These are phyloP conservation scores for Tanacetum coccineum DNA, from an alignment of 129 eudicot species.

Conservation along the genomic window DNA sequence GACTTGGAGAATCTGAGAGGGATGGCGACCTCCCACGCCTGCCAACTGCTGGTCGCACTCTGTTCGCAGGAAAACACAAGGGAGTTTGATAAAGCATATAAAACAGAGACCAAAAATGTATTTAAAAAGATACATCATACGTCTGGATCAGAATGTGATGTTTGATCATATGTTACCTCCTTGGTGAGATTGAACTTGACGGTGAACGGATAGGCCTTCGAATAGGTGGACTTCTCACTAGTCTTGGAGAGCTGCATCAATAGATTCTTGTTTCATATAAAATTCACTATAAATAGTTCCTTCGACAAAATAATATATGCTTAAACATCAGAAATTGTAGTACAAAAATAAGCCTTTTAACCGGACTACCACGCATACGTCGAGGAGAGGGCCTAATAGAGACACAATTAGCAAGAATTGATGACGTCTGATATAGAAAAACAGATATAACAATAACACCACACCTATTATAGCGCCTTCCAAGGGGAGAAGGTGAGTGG, in stretches of 20 bases:
- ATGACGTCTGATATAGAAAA: too few species aligned
- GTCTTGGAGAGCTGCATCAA: slow-evolving; percentile 45
- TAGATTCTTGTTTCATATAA: not conserved
- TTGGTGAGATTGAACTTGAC: slow-evolving; percentile 68
- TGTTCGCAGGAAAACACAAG: slow-evolving; percentile 17
- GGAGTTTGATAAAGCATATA: not conserved
- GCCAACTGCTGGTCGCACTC: slow-evolving; percentile 53
- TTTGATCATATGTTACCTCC: slow-evolving; percentile 40
- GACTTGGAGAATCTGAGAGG: slow-evolving; percentile 72
- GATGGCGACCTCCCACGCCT: slow-evolving; percentile 82
- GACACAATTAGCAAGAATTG: not conserved
- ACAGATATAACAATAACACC: too few species aligned
- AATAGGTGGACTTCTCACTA: slow-evolving; percentile 60
- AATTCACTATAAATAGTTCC: not conserved
- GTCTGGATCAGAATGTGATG: not conserved
- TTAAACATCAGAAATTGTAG: too few species aligned
- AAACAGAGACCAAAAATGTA: not conserved
- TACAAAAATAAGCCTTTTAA: too few species aligned
- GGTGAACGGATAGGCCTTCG: slow-evolving; percentile 72
- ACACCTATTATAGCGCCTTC: slow-evolving; percentile 47
- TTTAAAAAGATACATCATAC: not conserved
- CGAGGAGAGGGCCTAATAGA: not conserved
- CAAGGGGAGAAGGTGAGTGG: slow-evolving; percentile 75
- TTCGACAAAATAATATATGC: not conserved
- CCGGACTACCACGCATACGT: too few species aligned